Conservation (phyloP, 306 rosid genomes). For the Rosa multiflora region DNA sequence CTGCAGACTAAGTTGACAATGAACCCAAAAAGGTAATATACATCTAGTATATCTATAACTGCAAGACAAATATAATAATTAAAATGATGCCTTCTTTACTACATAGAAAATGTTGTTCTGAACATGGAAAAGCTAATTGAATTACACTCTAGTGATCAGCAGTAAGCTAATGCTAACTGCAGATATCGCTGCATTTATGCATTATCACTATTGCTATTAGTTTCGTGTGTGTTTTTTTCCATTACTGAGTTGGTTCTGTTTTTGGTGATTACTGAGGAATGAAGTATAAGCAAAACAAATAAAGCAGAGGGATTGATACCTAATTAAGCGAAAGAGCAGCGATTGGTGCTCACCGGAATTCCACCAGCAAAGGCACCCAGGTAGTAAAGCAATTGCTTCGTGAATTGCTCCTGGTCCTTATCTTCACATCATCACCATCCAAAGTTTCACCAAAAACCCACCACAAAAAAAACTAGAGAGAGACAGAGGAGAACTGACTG, state of each 20-base stretch:
- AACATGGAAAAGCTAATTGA: too few species aligned
- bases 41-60: too few species aligned
- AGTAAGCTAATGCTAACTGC: too few species aligned
- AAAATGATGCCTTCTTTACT: too few species aligned
- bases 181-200: not conserved
- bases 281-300: constrained; percentile 17
- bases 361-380: constrained; percentile 90
- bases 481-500: too few species aligned
- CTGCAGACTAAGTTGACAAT: too few species aligned
- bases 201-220: not conserved
- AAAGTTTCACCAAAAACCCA: not conserved
- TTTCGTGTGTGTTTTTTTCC: not conserved
- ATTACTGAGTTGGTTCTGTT: not conserved
- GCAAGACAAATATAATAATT: too few species aligned
- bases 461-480: too few species aligned
- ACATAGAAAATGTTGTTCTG: too few species aligned
- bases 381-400: constrained; percentile 87
- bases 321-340: constrained; percentile 65
- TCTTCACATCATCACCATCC: constrained; percentile 36
- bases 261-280: constrained; percentile 19
- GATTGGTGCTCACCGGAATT: constrained; percentile 92
- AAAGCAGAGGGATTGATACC: constrained; percentile 69
- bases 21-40: too few species aligned
- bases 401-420: constrained; percentile 94
- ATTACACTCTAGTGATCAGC: too few species aligned